These are phyloP conservation scores for Colletotrichum falcatum DNA, from an alignment of 2,329 filamentous ascomycete genomes.

Conservation along the genomic window DNA sequence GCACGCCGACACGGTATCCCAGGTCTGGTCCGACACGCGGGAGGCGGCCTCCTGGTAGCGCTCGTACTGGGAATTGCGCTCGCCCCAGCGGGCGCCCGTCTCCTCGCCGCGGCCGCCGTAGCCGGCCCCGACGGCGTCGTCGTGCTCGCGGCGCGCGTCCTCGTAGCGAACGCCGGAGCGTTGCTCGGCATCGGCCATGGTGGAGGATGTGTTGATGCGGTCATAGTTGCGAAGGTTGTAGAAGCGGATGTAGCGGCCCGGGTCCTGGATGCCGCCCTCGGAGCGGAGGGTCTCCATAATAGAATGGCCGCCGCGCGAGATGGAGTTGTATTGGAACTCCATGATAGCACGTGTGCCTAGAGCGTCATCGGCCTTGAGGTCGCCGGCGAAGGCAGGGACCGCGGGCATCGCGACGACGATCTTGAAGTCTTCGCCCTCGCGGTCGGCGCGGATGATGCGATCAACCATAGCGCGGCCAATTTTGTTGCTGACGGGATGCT, in stretches of 20 bases:
- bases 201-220: conserved; percentile 77
- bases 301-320: conserved; percentile 80
- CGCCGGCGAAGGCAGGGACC: conserved; percentile 85
- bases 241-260: conserved; percentile 81
- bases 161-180: conserved; percentile 76
- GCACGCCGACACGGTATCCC: conserved; percentile 82
- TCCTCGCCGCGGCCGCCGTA: conserved; percentile 53
- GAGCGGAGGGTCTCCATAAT: conserved; percentile 79
- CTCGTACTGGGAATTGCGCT: conserved; percentile 64
- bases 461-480: conserved; percentile 84
- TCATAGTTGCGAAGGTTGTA: conserved; percentile 90
- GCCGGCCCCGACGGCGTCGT: conserved; percentile 65
- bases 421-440: conserved; percentile 74
- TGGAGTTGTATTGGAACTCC: conserved; percentile 87
- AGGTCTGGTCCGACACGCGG: conserved; percentile 66
- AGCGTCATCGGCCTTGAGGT: conserved; percentile 78
- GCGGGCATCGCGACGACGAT: conserved; percentile 83
- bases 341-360: conserved; percentile 86
- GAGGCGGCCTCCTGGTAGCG: conserved; percentile 79
- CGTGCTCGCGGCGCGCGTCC: conserved; percentile 72
- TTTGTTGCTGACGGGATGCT: conserved; percentile 80
- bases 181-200: conserved; percentile 71
- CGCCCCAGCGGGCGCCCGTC: conserved; percentile 47
- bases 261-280: conserved; percentile 76
- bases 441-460: conserved; percentile 77